Evolutionary conservation across 805 yeast species (phyloP).

Genomic region (Metschnikowia drakensbergensis): DNA sequence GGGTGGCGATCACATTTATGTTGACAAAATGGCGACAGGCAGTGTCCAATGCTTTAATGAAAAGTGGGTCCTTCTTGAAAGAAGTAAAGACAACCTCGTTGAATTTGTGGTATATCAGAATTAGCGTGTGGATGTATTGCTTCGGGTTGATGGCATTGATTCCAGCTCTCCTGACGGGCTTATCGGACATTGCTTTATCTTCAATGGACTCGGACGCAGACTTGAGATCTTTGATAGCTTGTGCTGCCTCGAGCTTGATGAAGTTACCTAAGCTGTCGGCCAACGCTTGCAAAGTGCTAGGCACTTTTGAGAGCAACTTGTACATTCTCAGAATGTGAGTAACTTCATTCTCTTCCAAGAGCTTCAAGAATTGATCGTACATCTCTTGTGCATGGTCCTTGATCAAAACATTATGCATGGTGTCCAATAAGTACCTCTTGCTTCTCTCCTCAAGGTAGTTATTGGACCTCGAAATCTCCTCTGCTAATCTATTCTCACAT

Average conservation of each 20-base stretch:
- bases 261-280: slow-evolving; percentile 69
- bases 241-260: slow-evolving; percentile 49
- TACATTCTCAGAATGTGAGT: slow-evolving; percentile 79
- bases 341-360: slow-evolving; percentile 68
- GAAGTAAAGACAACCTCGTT: slow-evolving; percentile 60
- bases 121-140: slow-evolving; percentile 71
- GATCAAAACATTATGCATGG: slow-evolving; percentile 72
- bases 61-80: slow-evolving; percentile 68
- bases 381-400: slow-evolving; percentile 71
- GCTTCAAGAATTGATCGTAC: slow-evolving; percentile 69
- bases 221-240: slow-evolving; percentile 53
- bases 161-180: slow-evolving; percentile 17
- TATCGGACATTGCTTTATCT: slow-evolving; percentile 16
- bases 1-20: slow-evolving; percentile 72
- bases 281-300: slow-evolving; percentile 72
- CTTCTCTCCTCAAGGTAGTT: slow-evolving; percentile 84
- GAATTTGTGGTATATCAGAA: slow-evolving; percentile 66
- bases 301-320: slow-evolving; percentile 70
- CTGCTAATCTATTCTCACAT: slow-evolving; percentile 77
- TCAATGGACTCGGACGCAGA: slow-evolving; percentile 29
- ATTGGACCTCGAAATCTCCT: slow-evolving; percentile 76
- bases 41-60: slow-evolving; percentile 82
- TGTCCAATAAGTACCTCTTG: slow-evolving; percentile 68
- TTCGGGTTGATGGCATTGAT: slow-evolving; percentile 59
- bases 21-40: slow-evolving; percentile 87